Conservation (phyloP, 169 alveolate genomes). For the Eimeria necatrix region DNA sequence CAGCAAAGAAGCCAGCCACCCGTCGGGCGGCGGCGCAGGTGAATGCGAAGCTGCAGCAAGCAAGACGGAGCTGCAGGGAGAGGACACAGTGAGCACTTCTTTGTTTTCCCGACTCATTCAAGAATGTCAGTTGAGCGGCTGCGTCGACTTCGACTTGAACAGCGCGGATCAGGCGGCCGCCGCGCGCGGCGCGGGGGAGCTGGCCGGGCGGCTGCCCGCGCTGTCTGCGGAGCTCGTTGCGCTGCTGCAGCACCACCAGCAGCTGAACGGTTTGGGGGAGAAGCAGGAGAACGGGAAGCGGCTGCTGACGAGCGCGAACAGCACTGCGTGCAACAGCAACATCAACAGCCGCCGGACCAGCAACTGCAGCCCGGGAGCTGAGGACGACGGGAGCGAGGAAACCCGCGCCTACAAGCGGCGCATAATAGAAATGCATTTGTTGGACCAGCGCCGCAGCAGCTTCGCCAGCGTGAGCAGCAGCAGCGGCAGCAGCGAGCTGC, state of each 20-base stretch:
- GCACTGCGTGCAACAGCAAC: conserved; percentile 72
- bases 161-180: background rate
- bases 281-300: conserved; percentile 36
- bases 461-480: conserved; percentile 68
- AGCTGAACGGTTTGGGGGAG: conserved; percentile 12
- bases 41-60: too few relatives aligned
- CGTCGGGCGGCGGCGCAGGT: too few relatives aligned
- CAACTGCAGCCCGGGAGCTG: conserved; percentile 65
- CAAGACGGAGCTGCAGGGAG: background rate
- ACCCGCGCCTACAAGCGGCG: conserved; percentile 64
- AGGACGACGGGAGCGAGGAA: conserved; percentile 52
- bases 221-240: conserved; percentile 57
- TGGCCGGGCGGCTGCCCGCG: background rate
- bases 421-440: conserved; percentile 12
- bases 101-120: conserved; percentile 13
- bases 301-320: conserved; percentile 54
- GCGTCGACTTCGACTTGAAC: background rate
- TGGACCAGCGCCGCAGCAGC: conserved; percentile 60
- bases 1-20: conserved; percentile 1
- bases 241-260: conserved; percentile 63
- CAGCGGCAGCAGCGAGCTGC: conserved; percentile 66
- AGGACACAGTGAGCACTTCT: conserved; percentile 36
- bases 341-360: conserved; percentile 70
- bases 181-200: background rate
- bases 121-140: conserved; percentile 22